Conservation (phyloP, 2,329 filamentous ascomycete genomes). For the Arthroderma sp. region DNA sequence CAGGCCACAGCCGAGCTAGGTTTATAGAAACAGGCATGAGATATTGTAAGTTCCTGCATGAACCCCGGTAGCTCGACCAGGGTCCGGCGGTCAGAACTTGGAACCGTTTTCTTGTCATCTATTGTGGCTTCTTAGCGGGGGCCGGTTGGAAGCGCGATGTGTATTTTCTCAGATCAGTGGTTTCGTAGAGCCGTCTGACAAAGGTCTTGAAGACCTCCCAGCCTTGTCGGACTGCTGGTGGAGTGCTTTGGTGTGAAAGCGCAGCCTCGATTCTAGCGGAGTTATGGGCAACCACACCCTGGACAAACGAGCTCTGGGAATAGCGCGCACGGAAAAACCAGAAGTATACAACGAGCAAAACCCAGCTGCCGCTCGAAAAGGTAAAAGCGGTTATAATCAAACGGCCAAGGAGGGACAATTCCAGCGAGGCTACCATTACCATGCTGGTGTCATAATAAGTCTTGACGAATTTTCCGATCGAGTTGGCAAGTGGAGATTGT, state of each 20-base stretch:
- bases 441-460: slow-evolving; percentile 95
- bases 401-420: slow-evolving; percentile 77
- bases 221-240: slow-evolving; percentile 60
- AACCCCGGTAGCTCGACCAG: too few species aligned
- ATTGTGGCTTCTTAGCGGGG: slow-evolving; percentile 36
- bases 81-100: too few species aligned
- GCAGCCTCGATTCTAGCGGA: slow-evolving; percentile 66
- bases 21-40: too few species aligned
- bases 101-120: slow-evolving; percentile 11
- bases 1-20: too few species aligned
- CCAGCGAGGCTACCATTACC: slow-evolving; percentile 77
- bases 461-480: slow-evolving; percentile 89
- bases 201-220: slow-evolving; percentile 70
- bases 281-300: slow-evolving; percentile 61
- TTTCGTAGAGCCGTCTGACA: slow-evolving; percentile 60
- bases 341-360: slow-evolving; percentile 74
- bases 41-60: too few species aligned
- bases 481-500: slow-evolving; percentile 54
- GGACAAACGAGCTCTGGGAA: slow-evolving; percentile 85
- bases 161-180: slow-evolving; percentile 67
- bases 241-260: slow-evolving; percentile 74
- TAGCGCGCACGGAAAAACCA: slow-evolving; percentile 83
- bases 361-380: slow-evolving; percentile 85
- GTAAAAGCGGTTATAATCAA: slow-evolving; percentile 67
- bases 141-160: slow-evolving; percentile 34